Evolutionary conservation across 495 filamentous ascomycete genomes (phyloP), one percentile per base, ranked within the genome.

Genomic region (Aspergillus cavernicola): DNA sequence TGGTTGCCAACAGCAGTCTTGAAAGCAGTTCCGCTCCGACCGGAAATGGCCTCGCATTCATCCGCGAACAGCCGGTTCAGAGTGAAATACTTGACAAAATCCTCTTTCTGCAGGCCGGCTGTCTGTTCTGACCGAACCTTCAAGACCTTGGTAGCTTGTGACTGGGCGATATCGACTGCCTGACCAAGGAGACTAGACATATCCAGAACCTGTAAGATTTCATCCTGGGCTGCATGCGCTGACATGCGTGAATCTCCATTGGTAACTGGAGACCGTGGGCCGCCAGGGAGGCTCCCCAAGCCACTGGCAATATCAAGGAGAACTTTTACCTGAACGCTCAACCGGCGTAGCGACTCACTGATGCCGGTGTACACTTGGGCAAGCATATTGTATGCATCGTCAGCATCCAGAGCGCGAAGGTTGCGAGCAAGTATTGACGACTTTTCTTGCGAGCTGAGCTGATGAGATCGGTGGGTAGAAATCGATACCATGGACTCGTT

Each of bases 21-120:
- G 23, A 98, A 75, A 1, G 85, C 79, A 6, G 84, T 86, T 2
- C 92, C 92, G 47, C 89, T 85, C 48, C 93, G 82, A 3, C 93
- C 93, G 12, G 90, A 96, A 13, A 97, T 89, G 3, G 93, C 89
- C 67, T 99, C 93, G 60, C 93, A 99, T 65, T 99, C 93, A 59
- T 96, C 95, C 7, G 90, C 89, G 62, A 97, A 99, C 19, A 96
- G 82, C 22, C 92, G 82, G 58, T 97, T 97, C 16, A 99, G 81
- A 7, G 83, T 91, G 64, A 97, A 96, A 63, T 97, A 97, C 45
- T 90, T 84, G 20, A 97, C 65, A 65, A 99, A 97, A 54, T 81
- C 78, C 50, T 82, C 68, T n/a, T 89, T 79, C 1, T 84, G 77
- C n/a, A 95, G 74, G 12, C 84, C 82, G 10, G 82, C 75, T 16